Evolutionary conservation across 305 asterid genomes (phyloP).

Genomic region (Fraxinus ornus): DNA sequence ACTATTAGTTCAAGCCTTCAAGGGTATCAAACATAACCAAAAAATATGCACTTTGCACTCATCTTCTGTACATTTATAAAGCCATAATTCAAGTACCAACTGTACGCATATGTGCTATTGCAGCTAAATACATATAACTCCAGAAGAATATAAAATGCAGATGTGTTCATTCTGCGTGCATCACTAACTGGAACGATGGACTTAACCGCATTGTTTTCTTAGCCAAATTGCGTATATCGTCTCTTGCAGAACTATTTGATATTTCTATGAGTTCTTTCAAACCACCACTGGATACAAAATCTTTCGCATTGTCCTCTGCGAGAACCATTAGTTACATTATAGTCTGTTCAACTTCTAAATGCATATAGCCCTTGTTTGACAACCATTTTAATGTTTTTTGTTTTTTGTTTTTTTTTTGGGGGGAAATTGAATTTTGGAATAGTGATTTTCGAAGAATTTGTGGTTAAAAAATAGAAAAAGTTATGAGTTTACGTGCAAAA

Average conservation of each 20-base stretch:
- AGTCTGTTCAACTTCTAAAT: neutral
- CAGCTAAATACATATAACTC: neutral
- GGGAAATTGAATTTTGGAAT: neutral
- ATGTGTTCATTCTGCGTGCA: conserved; percentile 26
- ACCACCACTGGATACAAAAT: conserved; percentile 62
- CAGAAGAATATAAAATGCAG: neutral
- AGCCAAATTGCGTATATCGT: conserved; percentile 88
- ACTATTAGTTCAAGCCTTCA: neutral
- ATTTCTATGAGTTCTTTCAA: conserved; percentile 59
- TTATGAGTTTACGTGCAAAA: neutral
- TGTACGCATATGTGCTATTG: neutral
- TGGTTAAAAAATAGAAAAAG: neutral
- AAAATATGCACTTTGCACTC: neutral
- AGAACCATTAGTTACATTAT: conserved; percentile 14
- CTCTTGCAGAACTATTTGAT: conserved; percentile 67
- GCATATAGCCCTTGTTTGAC: neutral
- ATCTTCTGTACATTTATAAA: conserved; percentile 20
- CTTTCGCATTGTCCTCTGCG: conserved; percentile 72
- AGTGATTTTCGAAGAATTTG: neutral
- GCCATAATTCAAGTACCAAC: neutral
- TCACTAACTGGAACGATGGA: conserved; percentile 47
- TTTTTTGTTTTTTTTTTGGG: no score
- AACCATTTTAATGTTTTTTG: neutral
- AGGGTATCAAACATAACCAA: neutral
- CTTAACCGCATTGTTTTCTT: conserved; percentile 61